Evolutionary conservation across 345 rosid genomes (phyloP).

Genomic region (Citrus medica): DNA sequence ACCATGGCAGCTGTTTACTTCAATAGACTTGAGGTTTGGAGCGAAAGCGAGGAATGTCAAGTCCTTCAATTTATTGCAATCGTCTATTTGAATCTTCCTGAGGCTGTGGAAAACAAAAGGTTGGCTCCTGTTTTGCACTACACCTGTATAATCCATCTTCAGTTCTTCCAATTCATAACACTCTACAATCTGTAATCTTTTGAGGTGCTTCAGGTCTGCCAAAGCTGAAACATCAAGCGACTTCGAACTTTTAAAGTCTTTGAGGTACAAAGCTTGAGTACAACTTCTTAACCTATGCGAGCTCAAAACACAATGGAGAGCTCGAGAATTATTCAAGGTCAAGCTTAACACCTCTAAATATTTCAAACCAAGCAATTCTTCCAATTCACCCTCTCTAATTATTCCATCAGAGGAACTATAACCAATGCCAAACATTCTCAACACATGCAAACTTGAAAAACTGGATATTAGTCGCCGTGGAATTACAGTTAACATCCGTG

Average conservation of each 20-base stretch:
- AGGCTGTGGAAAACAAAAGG: neutral
- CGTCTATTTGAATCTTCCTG: too few species aligned
- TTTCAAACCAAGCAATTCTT: constrained; percentile 5
- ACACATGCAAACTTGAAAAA: neutral
- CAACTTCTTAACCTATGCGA: neutral
- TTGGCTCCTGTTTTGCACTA: neutral
- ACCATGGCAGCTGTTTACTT: neutral
- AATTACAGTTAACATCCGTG: neutral
- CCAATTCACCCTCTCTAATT: neutral
- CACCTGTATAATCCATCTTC: neutral
- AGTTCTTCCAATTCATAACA: neutral
- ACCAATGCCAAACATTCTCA: neutral
- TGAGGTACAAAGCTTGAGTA: neutral
- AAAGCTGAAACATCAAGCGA: neutral
- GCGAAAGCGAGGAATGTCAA: neutral
- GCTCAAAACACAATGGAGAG: neutral
- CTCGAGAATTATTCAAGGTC: neutral
- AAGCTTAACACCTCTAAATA: neutral
- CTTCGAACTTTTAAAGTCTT: neutral
- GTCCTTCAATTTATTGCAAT: neutral
- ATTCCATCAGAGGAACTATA: neutral
- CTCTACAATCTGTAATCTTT: rapidly evolving
- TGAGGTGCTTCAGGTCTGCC: neutral
- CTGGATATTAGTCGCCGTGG: constrained; percentile 8
- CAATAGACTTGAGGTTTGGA: neutral